Evolutionary conservation across 345 rosid genomes (phyloP).

Genomic region (Microcos paniculata): DNA sequence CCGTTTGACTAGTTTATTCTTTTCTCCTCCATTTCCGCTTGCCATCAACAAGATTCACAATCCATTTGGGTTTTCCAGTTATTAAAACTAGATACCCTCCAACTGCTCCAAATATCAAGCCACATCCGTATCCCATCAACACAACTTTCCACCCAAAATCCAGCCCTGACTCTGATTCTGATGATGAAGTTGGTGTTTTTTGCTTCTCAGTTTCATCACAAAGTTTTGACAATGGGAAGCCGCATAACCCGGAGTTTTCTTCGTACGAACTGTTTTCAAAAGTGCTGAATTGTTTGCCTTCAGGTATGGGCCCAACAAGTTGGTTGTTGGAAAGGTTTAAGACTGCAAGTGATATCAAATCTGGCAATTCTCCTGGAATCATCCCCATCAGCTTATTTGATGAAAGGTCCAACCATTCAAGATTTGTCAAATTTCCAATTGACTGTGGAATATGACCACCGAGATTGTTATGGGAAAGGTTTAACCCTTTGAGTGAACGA

Average conservation of each 20-base stretch:
- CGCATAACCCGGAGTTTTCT: not conserved
- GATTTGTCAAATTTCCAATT: not conserved
- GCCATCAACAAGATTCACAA: not conserved
- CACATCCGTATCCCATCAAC: not conserved
- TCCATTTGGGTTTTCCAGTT: not conserved
- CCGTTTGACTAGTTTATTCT: too few species aligned
- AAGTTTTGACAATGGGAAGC: not conserved
- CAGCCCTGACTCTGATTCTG: not conserved
- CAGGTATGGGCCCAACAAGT: slow-evolving; percentile 10
- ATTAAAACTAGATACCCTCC: not conserved
- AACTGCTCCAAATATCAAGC: not conserved
- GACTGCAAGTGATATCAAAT: not conserved
- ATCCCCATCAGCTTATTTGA: not conserved
- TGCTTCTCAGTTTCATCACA: not conserved
- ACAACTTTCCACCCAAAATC: not conserved
- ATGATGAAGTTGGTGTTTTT: not conserved
- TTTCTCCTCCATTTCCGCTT: too few species aligned
- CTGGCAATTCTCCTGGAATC: not conserved
- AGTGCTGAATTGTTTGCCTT: not conserved
- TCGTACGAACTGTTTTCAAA: not conserved
- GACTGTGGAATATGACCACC: not conserved
- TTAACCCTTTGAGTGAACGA: not conserved
- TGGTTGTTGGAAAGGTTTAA: slow-evolving; percentile 11
- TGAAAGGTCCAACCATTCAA: slow-evolving; percentile 11
- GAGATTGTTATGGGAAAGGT: slow-evolving; percentile 14